Conservation (phyloP, 2,329 filamentous ascomycete genomes). For the Trichophaea hybrida region DNA sequence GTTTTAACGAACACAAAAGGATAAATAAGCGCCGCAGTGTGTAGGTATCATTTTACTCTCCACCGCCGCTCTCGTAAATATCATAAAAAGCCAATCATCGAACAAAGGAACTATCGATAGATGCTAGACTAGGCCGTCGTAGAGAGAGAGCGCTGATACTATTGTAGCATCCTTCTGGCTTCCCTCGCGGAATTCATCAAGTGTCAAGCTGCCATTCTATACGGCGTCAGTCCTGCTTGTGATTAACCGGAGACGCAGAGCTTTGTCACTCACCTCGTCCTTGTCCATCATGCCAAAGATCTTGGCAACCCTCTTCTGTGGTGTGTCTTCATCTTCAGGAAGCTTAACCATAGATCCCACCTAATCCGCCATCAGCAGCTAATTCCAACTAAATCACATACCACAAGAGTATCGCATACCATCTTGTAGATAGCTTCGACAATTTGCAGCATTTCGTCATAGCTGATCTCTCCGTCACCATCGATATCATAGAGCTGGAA, state of each 20-base stretch:
- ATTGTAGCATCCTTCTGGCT: constrained; percentile 98
- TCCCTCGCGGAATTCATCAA: constrained; percentile 97
- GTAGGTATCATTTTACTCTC: neutral
- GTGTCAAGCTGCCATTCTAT: constrained; percentile 77
- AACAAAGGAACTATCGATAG: neutral
- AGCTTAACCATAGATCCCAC: constrained; percentile 98
- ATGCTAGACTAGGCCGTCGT: constrained; percentile 74
- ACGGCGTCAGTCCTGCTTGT: neutral
- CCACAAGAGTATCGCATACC: constrained; percentile 40
- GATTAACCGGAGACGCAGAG: neutral
- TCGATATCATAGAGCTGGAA: constrained; percentile 99
- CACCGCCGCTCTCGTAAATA: neutral
- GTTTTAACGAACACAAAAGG: neutral
- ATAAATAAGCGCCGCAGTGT: neutral
- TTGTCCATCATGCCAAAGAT: constrained; percentile 99
- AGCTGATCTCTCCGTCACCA: constrained; percentile 96
- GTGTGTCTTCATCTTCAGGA: constrained; percentile 95
- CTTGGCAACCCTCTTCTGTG: constrained; percentile 93
- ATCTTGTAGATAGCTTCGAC: constrained; percentile 99
- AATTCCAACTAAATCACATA: constrained; percentile 3
- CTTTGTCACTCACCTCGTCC: constrained; percentile 46
- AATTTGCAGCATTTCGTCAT: constrained; percentile 97
- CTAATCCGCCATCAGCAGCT: constrained; percentile 35
- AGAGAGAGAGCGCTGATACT: constrained; percentile 87
- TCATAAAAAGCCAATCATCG: neutral